These are phyloP conservation scores for Neurospora sp. DNA, from an alignment of 495 filamentous ascomycete genomes.

Conservation along the genomic window DNA sequence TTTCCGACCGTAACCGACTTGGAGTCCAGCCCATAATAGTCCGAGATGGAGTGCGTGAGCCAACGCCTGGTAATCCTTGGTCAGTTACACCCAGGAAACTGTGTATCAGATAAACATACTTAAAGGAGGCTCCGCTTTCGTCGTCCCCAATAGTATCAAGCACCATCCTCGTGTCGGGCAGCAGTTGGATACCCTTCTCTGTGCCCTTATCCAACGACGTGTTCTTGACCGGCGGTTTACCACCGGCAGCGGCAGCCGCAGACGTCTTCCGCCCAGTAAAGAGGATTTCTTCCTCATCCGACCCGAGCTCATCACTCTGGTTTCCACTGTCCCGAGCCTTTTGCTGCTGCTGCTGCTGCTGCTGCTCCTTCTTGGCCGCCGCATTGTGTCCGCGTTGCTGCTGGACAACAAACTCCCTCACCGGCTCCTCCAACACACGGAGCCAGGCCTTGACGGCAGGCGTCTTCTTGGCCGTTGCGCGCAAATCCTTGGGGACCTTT, in stretches of 20 bases:
- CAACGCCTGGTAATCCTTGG: constrained; percentile 54
- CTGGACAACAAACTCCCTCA: constrained; percentile 31
- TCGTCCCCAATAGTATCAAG: constrained; percentile 68
- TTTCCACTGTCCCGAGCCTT: constrained; percentile 20
- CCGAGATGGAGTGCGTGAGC: constrained; percentile 85
- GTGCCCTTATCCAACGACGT: constrained; percentile 24
- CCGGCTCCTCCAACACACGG: constrained; percentile 38
- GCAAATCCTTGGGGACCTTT: constrained; percentile 50
- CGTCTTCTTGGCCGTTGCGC: constrained; percentile 36
- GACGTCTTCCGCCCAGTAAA: constrained; percentile 63
- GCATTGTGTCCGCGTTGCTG: constrained; percentile 18
- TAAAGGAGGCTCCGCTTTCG: constrained; percentile 60
- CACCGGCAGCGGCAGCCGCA: constrained; percentile 27
- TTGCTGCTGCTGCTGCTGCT: background rate
- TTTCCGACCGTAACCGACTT: constrained; percentile 71
- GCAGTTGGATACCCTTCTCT: constrained; percentile 37
- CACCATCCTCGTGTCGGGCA: constrained; percentile 61
- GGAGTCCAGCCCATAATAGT: constrained; percentile 84
- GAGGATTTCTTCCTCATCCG: constrained; percentile 84
- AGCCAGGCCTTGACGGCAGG: constrained; percentile 39
- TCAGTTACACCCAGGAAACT: background rate
- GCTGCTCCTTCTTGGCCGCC: constrained; percentile 1
- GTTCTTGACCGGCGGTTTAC: constrained; percentile 11
- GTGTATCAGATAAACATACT: constrained; percentile 40
- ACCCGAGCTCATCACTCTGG: constrained; percentile 40